Conservation (phyloP, 1,284 basidiomycete genomes). For the Athelia psychrophila region DNA sequence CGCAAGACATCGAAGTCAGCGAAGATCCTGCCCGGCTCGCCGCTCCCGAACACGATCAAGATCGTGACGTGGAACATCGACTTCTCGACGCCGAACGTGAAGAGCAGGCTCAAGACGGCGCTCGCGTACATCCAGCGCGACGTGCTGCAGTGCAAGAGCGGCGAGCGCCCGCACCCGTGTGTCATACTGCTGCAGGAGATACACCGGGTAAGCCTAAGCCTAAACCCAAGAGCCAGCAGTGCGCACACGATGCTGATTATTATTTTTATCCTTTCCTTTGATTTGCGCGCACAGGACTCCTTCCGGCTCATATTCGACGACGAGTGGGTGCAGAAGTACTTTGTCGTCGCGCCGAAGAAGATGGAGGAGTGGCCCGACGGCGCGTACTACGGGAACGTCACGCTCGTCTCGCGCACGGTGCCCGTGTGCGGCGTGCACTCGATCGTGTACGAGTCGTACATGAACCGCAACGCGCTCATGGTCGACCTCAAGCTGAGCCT, state of each 20-base stretch:
- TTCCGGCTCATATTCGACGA: constrained; percentile 40
- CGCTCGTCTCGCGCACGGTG: constrained; percentile 57
- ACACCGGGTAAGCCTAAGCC: neutral
- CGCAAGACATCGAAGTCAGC: constrained; percentile 28
- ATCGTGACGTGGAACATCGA: constrained; percentile 71
- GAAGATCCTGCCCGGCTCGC: constrained; percentile 23
- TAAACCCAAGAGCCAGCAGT: constrained; percentile 30
- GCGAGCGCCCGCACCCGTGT: constrained; percentile 48
- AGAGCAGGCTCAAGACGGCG: constrained; percentile 42
- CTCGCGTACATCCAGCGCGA: constrained; percentile 51
- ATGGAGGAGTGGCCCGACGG: constrained; percentile 47
- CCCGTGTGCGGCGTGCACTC: constrained; percentile 40
- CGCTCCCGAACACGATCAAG: constrained; percentile 39
- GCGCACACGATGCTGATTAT: neutral
- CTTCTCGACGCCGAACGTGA: constrained; percentile 33
- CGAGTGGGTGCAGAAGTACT: constrained; percentile 59
- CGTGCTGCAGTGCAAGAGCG: constrained; percentile 40
- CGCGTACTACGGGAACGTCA: constrained; percentile 57
- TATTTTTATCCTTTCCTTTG: too few relatives aligned
- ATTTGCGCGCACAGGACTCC: neutral
- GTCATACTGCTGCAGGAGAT: constrained; percentile 66
- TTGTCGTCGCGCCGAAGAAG: constrained; percentile 51
- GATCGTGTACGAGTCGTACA: constrained; percentile 47
- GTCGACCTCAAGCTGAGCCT: constrained; percentile 51
- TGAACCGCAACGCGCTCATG: constrained; percentile 52